These are phyloP conservation scores for Bryopsis sp. DNA, from an alignment of 139 green algal genomes.

Conservation along the genomic window DNA sequence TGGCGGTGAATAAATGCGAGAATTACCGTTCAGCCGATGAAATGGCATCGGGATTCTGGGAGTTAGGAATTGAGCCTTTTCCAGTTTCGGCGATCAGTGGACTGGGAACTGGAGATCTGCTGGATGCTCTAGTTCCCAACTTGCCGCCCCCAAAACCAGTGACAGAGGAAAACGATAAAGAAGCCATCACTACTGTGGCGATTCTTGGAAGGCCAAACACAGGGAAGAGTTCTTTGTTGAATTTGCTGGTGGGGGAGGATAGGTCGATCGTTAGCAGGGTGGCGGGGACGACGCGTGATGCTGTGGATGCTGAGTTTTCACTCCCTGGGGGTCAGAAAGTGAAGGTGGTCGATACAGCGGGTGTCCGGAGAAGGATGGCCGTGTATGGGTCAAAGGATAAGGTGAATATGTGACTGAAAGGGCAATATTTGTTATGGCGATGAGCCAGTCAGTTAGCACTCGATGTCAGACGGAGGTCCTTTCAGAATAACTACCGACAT, in stretches of 20 bases:
- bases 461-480: no score
- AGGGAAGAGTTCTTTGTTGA: constrained; percentile 90
- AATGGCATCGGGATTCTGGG: constrained; percentile 87
- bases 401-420: background rate
- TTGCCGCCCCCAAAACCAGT: constrained; percentile 20
- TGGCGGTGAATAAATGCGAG: constrained; percentile 99
- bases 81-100: constrained; percentile 85
- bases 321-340: constrained; percentile 54
- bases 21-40: constrained; percentile 60
- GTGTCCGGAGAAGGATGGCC: constrained; percentile 61
- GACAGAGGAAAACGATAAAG: constrained; percentile 26
- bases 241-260: constrained; percentile 79
- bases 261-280: constrained; percentile 88
- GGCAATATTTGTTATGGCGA: no score
- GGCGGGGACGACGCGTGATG: constrained; percentile 89
- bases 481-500: no score
- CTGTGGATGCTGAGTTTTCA: constrained; percentile 76
- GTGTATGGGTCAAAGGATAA: constrained; percentile 8
- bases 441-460: no score
- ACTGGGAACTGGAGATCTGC: constrained; percentile 81
- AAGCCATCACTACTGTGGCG: constrained; percentile 62
- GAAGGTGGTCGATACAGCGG: constrained; percentile 92
- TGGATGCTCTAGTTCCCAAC: constrained; percentile 46
- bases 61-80: constrained; percentile 62
- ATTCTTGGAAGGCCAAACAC: constrained; percentile 93